A percentile compares a stretch with the other conserved stretches of the same genome.
These are phyloP conservation scores for Populus tremula DNA, from an alignment of 345 rosid species.

Conservation along the genomic window DNA sequence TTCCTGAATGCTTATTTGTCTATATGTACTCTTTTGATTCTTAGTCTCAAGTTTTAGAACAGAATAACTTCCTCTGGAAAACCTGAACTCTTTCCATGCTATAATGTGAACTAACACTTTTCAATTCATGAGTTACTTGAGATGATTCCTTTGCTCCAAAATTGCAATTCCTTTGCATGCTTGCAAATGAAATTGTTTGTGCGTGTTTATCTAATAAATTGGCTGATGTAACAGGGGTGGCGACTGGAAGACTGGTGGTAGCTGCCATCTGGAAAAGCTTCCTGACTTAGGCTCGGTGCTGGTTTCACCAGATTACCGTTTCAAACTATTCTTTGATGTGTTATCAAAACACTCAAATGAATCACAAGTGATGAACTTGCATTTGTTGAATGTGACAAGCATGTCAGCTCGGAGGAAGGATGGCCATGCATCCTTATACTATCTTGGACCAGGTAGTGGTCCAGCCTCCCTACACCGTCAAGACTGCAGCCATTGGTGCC, in stretches of 20 bases:
- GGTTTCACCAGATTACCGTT: conserved; percentile 44
- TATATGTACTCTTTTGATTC: neutral
- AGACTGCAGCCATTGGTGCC: conserved; percentile 98
- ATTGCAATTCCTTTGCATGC: neutral
- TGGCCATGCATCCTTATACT: conserved; percentile 79
- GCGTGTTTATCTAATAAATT: neutral
- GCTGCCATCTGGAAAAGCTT: conserved; percentile 77
- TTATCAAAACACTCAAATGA: conserved; percentile 34
- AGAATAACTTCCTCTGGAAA: neutral
- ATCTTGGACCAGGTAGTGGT: conserved; percentile 45
- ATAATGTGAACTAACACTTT: neutral
- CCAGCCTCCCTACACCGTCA: conserved; percentile 68
- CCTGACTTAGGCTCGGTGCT: conserved; percentile 58
- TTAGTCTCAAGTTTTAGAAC: neutral
- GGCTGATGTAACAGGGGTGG: conserved; percentile 62
- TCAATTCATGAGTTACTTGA: neutral
- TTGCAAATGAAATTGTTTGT: neutral
- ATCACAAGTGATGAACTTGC: conserved; percentile 25
- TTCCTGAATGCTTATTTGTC: neutral
- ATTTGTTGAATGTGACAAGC: conserved; percentile 59
- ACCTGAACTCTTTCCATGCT: neutral
- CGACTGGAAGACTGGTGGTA: conserved; percentile 85
- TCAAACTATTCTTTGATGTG: conserved; percentile 43
- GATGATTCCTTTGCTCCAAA: neutral
- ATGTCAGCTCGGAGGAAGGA: conserved; percentile 77